phyloP scores from a whole-genome alignment of 2,329 filamentous ascomycete genomes.

The Colletotrichum gloeosporioides region DNA sequence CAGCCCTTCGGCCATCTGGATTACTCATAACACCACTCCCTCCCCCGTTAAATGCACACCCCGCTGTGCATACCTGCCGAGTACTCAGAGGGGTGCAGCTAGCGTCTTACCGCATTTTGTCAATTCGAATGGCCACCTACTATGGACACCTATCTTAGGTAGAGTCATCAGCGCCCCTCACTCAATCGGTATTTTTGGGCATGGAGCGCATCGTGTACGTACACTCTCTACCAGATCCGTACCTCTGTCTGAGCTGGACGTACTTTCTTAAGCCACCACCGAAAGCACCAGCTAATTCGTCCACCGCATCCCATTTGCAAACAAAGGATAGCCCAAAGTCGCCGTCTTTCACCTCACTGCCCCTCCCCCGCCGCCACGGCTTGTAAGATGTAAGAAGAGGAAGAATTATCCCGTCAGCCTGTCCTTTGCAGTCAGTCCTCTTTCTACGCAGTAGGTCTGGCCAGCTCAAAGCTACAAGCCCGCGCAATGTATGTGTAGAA shows the following conservation, averaged over 20 bases:
- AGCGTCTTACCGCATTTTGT: neutral
- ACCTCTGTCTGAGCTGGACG: neutral
- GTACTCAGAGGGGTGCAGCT: neutral
- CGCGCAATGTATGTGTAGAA: neutral
- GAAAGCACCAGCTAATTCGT: neutral
- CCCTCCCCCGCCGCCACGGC: neutral
- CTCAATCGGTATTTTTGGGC: neutral
- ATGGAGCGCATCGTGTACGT: neutral
- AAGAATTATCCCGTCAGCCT: neutral
- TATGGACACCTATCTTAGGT: neutral
- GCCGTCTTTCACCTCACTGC: neutral
- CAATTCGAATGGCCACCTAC: neutral
- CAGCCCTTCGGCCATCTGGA: neutral
- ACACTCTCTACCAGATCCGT: neutral
- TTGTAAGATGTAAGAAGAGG: neutral
- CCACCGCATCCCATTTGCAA: neutral
- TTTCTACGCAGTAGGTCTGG: neutral
- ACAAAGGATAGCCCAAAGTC: neutral
- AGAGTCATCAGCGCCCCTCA: neutral
- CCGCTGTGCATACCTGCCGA: neutral
- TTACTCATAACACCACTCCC: neutral
- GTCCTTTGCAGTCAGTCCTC: neutral
- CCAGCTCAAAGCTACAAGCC: neutral
- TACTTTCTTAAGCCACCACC: neutral
- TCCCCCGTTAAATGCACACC: neutral